phyloP scores from a whole-genome alignment of 176 grass and related monocot species.

The Guadua angustifolia region DNA sequence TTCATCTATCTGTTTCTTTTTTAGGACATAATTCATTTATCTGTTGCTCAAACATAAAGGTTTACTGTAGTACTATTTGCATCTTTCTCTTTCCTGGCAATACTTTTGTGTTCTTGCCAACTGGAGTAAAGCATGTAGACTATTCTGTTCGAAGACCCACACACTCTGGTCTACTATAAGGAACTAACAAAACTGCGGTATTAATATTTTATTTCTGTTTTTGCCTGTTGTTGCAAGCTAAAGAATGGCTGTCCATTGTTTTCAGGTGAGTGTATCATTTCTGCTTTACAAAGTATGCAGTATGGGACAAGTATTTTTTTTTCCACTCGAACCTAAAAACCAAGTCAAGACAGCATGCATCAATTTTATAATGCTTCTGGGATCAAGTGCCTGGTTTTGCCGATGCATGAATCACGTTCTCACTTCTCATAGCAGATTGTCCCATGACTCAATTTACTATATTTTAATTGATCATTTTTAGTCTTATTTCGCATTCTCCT shows the following conservation, averaged over 20 bases:
- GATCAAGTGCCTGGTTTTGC: slow-evolving; percentile 34
- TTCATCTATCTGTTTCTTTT: not conserved
- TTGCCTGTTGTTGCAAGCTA: slow-evolving; percentile 28
- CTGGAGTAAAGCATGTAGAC: not conserved
- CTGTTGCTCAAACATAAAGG: slow-evolving; percentile 4
- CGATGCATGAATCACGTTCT: slow-evolving; percentile 19
- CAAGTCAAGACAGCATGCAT: slow-evolving; percentile 41
- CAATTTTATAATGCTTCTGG: slow-evolving; percentile 39
- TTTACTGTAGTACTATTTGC: not conserved
- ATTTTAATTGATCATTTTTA: not conserved
- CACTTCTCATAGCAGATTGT: not conserved
- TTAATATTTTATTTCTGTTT: slow-evolving; percentile 9
- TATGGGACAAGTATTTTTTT: not conserved
- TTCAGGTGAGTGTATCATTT: slow-evolving; percentile 22
- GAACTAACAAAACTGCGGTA: not conserved
- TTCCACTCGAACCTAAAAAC: not conserved
- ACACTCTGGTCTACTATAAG: not conserved
- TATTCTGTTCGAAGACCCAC: not conserved
- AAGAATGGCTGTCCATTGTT: slow-evolving; percentile 23
- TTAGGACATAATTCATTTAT: not conserved
- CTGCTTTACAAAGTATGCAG: not conserved
- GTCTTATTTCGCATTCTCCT: slow-evolving; percentile 3
- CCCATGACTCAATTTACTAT: not conserved
- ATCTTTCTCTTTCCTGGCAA: not conserved
- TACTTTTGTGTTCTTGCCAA: not conserved